phyloP scores from a whole-genome alignment of 2,329 filamentous ascomycete genomes.

The Penicillium sp. region DNA sequence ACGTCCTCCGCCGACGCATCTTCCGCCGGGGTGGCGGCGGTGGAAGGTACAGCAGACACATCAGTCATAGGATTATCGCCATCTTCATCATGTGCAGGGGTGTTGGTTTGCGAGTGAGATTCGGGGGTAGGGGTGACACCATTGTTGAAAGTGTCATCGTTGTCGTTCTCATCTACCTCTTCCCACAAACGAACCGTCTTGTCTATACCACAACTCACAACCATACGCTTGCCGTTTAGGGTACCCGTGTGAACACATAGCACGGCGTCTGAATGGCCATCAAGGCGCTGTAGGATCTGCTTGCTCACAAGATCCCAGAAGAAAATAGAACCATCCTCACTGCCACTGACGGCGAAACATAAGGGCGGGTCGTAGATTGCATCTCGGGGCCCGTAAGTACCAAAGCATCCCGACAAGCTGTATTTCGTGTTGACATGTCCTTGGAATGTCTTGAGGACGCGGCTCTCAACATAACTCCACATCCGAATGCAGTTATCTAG shows the following conservation, averaged over 20 bases:
- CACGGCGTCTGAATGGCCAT: slow-evolving; percentile 58
- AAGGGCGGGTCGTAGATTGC: slow-evolving; percentile 32
- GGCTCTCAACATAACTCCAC: slow-evolving; percentile 92
- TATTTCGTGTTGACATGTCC: slow-evolving; percentile 83
- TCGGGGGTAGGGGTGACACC: not conserved
- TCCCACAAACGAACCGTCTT: slow-evolving; percentile 62
- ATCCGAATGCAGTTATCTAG: slow-evolving; percentile 85
- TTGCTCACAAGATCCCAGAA: slow-evolving; percentile 92
- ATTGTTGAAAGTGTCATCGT: not conserved
- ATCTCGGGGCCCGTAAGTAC: slow-evolving; percentile 54
- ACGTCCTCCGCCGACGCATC: slow-evolving; percentile 18
- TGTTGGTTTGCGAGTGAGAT: not conserved
- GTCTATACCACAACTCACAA: slow-evolving; percentile 64
- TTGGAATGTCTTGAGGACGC: slow-evolving; percentile 95
- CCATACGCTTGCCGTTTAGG: slow-evolving; percentile 45
- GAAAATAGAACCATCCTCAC: slow-evolving; percentile 80
- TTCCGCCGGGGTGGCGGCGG: slow-evolving; percentile 14
- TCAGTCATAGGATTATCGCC: slow-evolving; percentile 22
- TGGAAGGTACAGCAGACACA: slow-evolving; percentile 10
- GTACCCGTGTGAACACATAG: slow-evolving; percentile 60
- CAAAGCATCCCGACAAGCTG: slow-evolving; percentile 82
- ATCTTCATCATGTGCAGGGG: slow-evolving; percentile 7
- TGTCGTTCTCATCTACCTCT: slow-evolving; percentile 33
- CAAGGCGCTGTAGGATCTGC: slow-evolving; percentile 68
- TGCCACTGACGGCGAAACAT: slow-evolving; percentile 73